phyloP scores from a whole-genome alignment of 805 yeast genomes.

The Lipomyces kockii region DNA sequence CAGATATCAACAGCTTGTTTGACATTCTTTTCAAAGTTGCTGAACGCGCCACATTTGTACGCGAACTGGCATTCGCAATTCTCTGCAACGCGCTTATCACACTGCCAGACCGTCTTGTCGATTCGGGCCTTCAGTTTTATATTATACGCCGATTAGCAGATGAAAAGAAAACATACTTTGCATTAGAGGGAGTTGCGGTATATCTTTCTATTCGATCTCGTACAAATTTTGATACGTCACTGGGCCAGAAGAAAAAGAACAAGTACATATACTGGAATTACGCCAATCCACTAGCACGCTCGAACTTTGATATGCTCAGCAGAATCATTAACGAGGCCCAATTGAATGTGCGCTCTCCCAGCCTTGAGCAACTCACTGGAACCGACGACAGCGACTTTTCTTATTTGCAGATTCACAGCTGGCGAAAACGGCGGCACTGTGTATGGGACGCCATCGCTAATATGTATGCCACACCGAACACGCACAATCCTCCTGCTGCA shows the following conservation, averaged over 20 bases:
- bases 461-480: neutral
- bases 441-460: conserved; percentile 1
- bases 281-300: conserved; percentile 3
- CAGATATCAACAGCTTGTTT: neutral
- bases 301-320: neutral
- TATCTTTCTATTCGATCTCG: conserved; percentile 6
- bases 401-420: neutral
- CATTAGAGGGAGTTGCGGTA: conserved; percentile 1
- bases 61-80: conserved; percentile 3
- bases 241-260: neutral
- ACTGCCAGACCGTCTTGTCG: conserved; percentile 4
- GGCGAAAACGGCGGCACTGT: conserved; percentile 3
- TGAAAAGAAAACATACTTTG: neutral
- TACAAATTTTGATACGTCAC: neutral
- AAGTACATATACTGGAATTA: neutral
- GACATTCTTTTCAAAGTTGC: conserved; percentile 4
- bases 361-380: neutral
- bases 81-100: neutral
- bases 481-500: neutral
- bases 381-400: neutral
- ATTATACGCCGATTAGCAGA: neutral
- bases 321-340: neutral
- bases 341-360: neutral
- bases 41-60: neutral
- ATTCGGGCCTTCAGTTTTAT: conserved; percentile 2